Base-by-base conservation (phyloP, 2,329 filamentous ascomycete genomes). In the Atkinsonella hypoxylon region DNA sequence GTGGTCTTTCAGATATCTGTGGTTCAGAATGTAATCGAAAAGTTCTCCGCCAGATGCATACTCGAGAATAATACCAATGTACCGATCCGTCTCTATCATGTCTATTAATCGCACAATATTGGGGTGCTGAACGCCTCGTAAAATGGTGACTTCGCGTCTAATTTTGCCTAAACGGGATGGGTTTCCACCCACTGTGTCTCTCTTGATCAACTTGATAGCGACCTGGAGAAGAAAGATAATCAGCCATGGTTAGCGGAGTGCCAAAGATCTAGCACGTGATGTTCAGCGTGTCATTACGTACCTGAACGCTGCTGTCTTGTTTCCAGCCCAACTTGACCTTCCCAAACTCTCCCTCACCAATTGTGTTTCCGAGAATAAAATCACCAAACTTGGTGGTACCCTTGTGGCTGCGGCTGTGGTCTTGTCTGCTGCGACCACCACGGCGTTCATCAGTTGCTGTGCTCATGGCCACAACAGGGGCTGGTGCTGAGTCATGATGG, bases 241-340 rank as follows among this genome's bases (percentile, higher is more conserved):
- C 7, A 49, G 47, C 47, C 22, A 18, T 3, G 2, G 11, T 48
- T 17, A n/a, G 17, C 9, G 12, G 15, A 12, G 11, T 40, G 5
- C 26, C 38, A 1, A 32, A 32, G 31, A 20, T 40, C 17, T 15
- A 17, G 36, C 10, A 6, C 4, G 6, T 8, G 26, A n/a, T 17
- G 7, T 15, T 10, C 26, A 11, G 10, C 13, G 17, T 10, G 4
- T 31, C 22, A 9, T 17, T 30, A 55, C 68, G 58, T 70, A 84
- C 82, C 73, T 91, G 85, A 47, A 95, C 86, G 56, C 84, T 90
- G 53, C 89, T 90, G 67, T 95, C 90, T 65, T 89, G 87, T 68
- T 96, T 97, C 93, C 93, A 98, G 26, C 93, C 93, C 62, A 97
- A 82, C 69, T 96, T 97, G 61, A 98, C 93, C 66, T 98, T 98